These are phyloP conservation scores for Saccharomyces pastorianus DNA, from an alignment of 1,139 yeast genomes.

Conservation along the genomic window DNA sequence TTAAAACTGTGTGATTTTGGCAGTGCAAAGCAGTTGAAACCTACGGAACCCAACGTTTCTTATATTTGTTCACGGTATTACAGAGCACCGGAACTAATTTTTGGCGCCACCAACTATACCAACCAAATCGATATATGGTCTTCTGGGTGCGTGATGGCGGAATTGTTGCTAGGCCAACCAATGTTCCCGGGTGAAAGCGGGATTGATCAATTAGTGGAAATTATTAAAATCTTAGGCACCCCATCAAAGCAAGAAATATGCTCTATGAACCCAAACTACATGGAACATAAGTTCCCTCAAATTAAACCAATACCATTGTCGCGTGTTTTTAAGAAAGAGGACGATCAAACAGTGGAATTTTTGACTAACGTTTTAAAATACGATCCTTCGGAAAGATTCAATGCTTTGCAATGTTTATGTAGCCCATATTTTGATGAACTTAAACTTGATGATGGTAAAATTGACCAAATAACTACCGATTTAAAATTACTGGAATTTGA, in stretches of 20 bases:
- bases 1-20: slow-evolving; percentile 95
- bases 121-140: slow-evolving; percentile 97
- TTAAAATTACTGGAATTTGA: slow-evolving; percentile 65
- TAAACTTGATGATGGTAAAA: slow-evolving; percentile 19
- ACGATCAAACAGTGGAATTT: slow-evolving; percentile 28
- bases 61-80: slow-evolving; percentile 94
- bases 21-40: slow-evolving; percentile 85
- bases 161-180: slow-evolving; percentile 88
- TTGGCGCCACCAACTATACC: slow-evolving; percentile 90
- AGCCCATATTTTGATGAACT: slow-evolving; percentile 30
- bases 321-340: slow-evolving; percentile 62
- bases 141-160: slow-evolving; percentile 97
- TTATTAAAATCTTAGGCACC: slow-evolving; percentile 90
- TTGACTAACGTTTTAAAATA: slow-evolving; percentile 27
- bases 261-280: slow-evolving; percentile 93
- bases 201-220: slow-evolving; percentile 93
- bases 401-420: slow-evolving; percentile 29
- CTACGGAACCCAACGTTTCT: slow-evolving; percentile 88
- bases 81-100: slow-evolving; percentile 88
- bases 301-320: slow-evolving; percentile 86
- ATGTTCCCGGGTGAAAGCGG: slow-evolving; percentile 97
- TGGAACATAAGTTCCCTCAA: slow-evolving; percentile 95
- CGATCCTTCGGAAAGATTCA: slow-evolving; percentile 30
- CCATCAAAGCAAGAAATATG: slow-evolving; percentile 89
- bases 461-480: slow-evolving; percentile 49